These are phyloP conservation scores for Thelephora terrestris DNA, from an alignment of 1,284 basidiomycete species.

Conservation along the genomic window DNA sequence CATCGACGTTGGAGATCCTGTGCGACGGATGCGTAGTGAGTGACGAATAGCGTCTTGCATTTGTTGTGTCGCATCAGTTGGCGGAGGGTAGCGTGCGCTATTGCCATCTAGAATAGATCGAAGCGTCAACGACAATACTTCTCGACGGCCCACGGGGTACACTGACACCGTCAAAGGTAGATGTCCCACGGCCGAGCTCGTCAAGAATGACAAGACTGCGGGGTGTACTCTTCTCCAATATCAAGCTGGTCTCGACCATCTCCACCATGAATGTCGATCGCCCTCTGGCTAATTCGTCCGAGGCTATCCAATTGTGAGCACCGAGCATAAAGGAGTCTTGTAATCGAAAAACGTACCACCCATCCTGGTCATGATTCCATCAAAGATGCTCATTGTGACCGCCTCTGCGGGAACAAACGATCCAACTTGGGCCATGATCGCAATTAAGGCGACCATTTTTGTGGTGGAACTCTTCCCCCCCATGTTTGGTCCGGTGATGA, in stretches of 20 bases:
- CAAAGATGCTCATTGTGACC: conserved; percentile 68
- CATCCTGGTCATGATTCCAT: conserved; percentile 83
- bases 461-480: conserved; percentile 75
- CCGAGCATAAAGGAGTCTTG: background rate
- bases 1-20: conserved; percentile 44
- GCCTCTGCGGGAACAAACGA: conserved; percentile 70
- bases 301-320: conserved; percentile 37
- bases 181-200: conserved; percentile 76
- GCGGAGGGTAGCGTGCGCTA: conserved; percentile 71
- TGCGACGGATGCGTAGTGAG: conserved; percentile 79
- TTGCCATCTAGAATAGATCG: conserved; percentile 54
- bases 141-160: background rate
- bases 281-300: conserved; percentile 76
- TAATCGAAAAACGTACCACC: conserved; percentile 39
- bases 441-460: conserved; percentile 65
- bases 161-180: conserved; percentile 75
- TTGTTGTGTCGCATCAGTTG: conserved; percentile 54
- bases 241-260: conserved; percentile 88
- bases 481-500: conserved; percentile 82
- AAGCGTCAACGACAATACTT: background rate
- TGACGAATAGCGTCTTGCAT: conserved; percentile 88
- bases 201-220: conserved; percentile 81
- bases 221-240: conserved; percentile 63
- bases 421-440: conserved; percentile 47
- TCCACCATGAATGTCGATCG: conserved; percentile 96